phyloP scores from a whole-genome alignment of 2,329 filamentous ascomycete species.

The Fusarium albosuccineum region DNA sequence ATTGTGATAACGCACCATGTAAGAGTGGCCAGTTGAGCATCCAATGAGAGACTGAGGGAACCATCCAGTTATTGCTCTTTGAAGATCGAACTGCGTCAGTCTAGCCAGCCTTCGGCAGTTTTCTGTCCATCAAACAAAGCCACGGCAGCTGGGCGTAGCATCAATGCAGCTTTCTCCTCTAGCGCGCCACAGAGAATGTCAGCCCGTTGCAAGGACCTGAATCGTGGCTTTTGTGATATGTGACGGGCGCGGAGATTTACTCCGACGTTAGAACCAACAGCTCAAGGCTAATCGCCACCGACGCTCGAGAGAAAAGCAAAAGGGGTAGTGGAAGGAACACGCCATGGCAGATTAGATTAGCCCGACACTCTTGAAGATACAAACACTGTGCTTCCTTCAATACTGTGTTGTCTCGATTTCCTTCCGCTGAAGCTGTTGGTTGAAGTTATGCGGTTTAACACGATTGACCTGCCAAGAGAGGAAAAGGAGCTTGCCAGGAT shows the following conservation, averaged over 20 bases:
- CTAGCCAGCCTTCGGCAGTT: conserved; percentile 12
- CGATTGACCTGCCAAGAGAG: background rate
- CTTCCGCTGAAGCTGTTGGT: too few relatives aligned
- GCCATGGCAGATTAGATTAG: background rate
- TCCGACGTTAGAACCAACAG: conserved; percentile 9
- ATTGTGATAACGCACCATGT: background rate
- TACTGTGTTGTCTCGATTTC: too few relatives aligned
- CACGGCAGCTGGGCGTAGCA: conserved; percentile 5
- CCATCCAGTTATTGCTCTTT: conserved; percentile 5
- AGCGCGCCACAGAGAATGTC: conserved; percentile 28
- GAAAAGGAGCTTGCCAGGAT: conserved; percentile 13
- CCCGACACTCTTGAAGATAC: background rate
- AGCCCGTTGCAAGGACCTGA: conserved; percentile 1
- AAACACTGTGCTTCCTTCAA: background rate
- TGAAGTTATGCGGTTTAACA: too few relatives aligned
- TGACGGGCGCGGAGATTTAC: conserved; percentile 29
- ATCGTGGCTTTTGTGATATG: conserved; percentile 41
- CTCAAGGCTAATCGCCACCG: background rate
- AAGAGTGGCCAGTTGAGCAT: background rate
- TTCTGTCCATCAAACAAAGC: background rate
- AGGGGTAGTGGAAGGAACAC: too few relatives aligned
- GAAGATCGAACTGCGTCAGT: conserved; percentile 21
- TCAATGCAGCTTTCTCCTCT: conserved; percentile 27
- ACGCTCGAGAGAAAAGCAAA: background rate
- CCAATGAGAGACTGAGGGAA: conserved; percentile 21